phyloP scores from a whole-genome alignment of 2,329 filamentous ascomycete species.

The Zymoseptoria passerinii region DNA sequence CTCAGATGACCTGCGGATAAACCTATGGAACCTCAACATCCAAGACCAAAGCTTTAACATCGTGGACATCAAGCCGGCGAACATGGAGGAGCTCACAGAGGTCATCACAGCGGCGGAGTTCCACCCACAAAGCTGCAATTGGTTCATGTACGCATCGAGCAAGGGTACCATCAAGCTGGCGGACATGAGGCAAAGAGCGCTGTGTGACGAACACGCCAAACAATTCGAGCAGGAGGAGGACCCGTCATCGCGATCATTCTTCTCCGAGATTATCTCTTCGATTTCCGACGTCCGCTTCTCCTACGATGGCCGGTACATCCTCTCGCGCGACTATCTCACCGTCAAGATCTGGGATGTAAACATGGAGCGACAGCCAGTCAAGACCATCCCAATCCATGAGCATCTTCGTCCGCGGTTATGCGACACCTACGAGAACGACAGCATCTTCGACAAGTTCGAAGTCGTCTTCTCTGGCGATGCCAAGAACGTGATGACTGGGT shows the following conservation, averaged over 20 bases:
- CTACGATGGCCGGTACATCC: conserved; percentile 89
- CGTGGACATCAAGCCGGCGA: conserved; percentile 98
- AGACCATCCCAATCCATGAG: conserved; percentile 98
- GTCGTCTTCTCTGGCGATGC: conserved; percentile 97
- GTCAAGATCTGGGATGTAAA: conserved; percentile 99
- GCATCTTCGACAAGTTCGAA: conserved; percentile 99
- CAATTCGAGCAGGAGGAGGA: conserved; percentile 99
- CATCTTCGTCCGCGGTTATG: conserved; percentile 88
- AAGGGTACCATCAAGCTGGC: conserved; percentile 98
- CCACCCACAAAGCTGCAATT: conserved; percentile 94
- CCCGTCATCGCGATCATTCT: conserved; percentile 92
- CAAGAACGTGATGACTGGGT: conserved; percentile 99
- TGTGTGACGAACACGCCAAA: conserved; percentile 94
- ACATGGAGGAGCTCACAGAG: conserved; percentile 99
- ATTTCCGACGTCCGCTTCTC: conserved; percentile 99
- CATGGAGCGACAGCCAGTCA: conserved; percentile 95
- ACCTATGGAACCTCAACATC: conserved; percentile 98
- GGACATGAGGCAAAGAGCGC: conserved; percentile 93
- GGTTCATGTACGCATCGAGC: conserved; percentile 99
- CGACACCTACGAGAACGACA: conserved; percentile 98
- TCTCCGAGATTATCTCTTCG: conserved; percentile 98
- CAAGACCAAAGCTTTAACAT: conserved; percentile 99
- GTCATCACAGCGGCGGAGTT: conserved; percentile 98
- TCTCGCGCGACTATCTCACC: conserved; percentile 94
- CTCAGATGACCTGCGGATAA: conserved; percentile 94